Base-by-base conservation (phyloP, 2,329 filamentous ascomycete genomes). In the Ophiostoma ulmi region DNA sequence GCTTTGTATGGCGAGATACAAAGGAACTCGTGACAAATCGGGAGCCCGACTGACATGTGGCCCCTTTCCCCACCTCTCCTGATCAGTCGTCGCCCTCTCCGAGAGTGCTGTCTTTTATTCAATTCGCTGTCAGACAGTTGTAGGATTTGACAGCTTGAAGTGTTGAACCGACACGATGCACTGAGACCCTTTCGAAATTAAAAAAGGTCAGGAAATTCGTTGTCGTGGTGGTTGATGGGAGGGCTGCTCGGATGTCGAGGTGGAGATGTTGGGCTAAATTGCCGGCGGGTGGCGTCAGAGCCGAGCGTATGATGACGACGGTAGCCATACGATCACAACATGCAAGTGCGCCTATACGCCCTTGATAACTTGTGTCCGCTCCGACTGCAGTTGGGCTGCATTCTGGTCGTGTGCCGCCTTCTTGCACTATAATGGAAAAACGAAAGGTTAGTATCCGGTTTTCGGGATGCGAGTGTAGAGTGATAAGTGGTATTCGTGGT, bases 341-440 rank as follows among this genome's bases (percentile, higher is more conserved):
- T 65, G 61, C n/a, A 31, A 5, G 26, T n/a, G 14, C 11, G 22
- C 36, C 44, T 87, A 97, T 80, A 97, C 90, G 73, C 94, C 94
- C 82, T 91, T 94, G 82, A 98, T 95, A 76, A 96, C 93, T 74
- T 94, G 91, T 66, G 95, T 99, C 78, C 94, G 87, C 85, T 99
- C 94, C 71, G 90, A 88, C 81, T 97, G 92, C 78, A 99, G 85
- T 83, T 96, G 94, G 75, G 93, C 91, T 72, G 93, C 92, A 80
- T 99, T 99, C 75, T 93, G 89, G 80, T 96, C 93, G 81, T 97
- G 93, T 67, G 92, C 94, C 80, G 97, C 93, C 84, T 97, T 95
- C 86, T 97, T 97, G 86, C 94, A 97, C 88, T 90, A 39, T 26
- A 35, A 48, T 22, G n/a, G 44, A 64, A 17, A n/a, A 48, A 48